phyloP scores from a whole-genome alignment of 805 yeast genomes.

The Zygosaccharomyces pseudorouxii region DNA sequence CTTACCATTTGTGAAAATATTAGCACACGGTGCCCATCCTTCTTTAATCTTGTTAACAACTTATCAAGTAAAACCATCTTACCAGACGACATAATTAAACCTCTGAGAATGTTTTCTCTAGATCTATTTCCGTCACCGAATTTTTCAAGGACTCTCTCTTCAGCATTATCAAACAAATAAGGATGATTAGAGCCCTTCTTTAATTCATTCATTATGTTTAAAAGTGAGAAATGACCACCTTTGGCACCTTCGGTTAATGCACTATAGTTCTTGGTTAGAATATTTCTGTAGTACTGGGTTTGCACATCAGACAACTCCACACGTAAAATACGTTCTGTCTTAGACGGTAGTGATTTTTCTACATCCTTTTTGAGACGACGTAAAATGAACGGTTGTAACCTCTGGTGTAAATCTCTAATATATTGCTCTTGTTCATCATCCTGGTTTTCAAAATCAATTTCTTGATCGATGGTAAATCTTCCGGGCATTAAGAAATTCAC shows the following conservation, averaged over 20 bases:
- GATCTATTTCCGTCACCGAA: slow-evolving; percentile 53
- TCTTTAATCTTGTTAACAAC: slow-evolving; percentile 70
- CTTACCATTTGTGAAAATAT: slow-evolving; percentile 97
- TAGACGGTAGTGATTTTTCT: slow-evolving; percentile 92
- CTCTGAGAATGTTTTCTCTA: slow-evolving; percentile 78
- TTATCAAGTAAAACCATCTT: slow-evolving; percentile 96
- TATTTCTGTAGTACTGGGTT: slow-evolving; percentile 91
- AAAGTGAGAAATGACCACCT: slow-evolving; percentile 72
- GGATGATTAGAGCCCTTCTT: slow-evolving; percentile 98
- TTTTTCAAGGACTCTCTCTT: slow-evolving; percentile 67
- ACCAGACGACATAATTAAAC: slow-evolving; percentile 95
- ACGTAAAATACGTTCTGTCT: slow-evolving; percentile 89
- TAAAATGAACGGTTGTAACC: slow-evolving; percentile 86
- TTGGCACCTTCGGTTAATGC: slow-evolving; percentile 84
- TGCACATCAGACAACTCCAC: slow-evolving; percentile 94
- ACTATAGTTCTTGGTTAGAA: slow-evolving; percentile 83
- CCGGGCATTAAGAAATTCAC: slow-evolving; percentile 97
- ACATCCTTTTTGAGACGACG: slow-evolving; percentile 96
- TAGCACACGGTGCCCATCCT: slow-evolving; percentile 94
- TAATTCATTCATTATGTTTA: slow-evolving; percentile 91
- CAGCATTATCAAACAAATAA: slow-evolving; percentile 89
- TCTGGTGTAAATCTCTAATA: slow-evolving; percentile 76
- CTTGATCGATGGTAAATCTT: slow-evolving; percentile 80
- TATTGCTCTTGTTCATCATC: slow-evolving; percentile 83
- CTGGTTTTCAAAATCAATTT: slow-evolving; percentile 89